phyloP scores from a whole-genome alignment of 768 basidiomycete genomes.

The Collybia sordida region DNA sequence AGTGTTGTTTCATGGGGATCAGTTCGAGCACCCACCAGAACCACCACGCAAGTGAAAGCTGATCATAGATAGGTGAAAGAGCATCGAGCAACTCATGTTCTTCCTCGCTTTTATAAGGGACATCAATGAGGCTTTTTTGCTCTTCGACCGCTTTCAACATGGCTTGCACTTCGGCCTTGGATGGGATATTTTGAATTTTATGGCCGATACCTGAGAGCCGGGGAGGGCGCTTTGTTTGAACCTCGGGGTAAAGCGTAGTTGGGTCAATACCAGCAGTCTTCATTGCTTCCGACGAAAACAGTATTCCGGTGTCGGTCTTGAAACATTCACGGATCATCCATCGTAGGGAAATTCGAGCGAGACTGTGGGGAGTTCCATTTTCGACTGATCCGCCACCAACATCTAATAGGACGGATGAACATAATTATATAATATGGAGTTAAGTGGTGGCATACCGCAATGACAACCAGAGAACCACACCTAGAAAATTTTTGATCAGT shows the following conservation, averaged over 20 bases:
- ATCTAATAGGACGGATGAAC: neutral
- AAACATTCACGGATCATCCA: slow-evolving; percentile 59
- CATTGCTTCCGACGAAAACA: slow-evolving; percentile 37
- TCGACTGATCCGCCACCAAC: slow-evolving; percentile 54
- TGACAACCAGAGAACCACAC: slow-evolving; percentile 4
- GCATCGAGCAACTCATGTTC: slow-evolving; percentile 45
- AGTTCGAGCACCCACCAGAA: slow-evolving; percentile 5
- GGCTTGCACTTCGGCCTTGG: neutral
- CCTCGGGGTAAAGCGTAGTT: slow-evolving; percentile 24
- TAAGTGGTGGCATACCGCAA: neutral
- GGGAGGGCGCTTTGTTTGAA: slow-evolving; percentile 23
- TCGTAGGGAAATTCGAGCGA: slow-evolving; percentile 55
- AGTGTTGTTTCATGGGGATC: neutral
- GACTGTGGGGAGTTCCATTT: slow-evolving; percentile 27
- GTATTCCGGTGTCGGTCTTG: slow-evolving; percentile 37
- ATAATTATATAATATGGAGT: neutral
- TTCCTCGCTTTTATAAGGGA: slow-evolving; percentile 38
- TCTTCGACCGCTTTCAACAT: slow-evolving; percentile 22
- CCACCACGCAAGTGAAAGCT: slow-evolving; percentile 23
- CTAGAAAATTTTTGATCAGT: neutral
- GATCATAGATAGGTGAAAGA: slow-evolving; percentile 36
- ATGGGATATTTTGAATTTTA: neutral
- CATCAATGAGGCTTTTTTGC: slow-evolving; percentile 18
- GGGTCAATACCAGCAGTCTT: slow-evolving; percentile 17
- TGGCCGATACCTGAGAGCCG: slow-evolving; percentile 20